A percentile compares a stretch with the other conserved stretches of the same genome.
Evolutionary conservation across 441 rosid genomes (phyloP).

Genomic region (Bocquillonia castaneifolia): DNA sequence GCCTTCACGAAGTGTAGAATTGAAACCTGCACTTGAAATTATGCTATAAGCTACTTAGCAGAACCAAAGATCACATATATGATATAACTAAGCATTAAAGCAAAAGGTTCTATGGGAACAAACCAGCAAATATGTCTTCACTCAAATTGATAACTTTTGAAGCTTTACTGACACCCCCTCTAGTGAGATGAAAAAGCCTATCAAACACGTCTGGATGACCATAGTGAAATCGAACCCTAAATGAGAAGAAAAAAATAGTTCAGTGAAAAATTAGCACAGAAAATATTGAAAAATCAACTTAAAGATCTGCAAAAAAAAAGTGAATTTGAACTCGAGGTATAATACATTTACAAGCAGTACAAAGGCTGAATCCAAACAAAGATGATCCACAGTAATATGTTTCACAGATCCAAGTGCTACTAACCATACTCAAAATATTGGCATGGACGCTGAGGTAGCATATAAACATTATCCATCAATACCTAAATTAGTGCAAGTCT

Average conservation of each 20-base stretch:
- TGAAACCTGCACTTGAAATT: conserved; percentile 62
- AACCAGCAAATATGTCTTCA: conserved; percentile 99
- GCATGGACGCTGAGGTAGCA: background rate
- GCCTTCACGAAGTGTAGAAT: conserved; percentile 98
- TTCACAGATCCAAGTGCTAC: background rate
- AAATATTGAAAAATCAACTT: conserved; percentile 1
- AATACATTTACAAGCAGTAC: background rate
- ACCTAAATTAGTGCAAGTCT: background rate
- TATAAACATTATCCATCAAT: too few relatives aligned
- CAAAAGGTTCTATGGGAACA: conserved; percentile 11
- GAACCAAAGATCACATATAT: conserved; percentile 5
- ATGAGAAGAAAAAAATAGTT: conserved; percentile 18
- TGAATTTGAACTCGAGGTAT: background rate
- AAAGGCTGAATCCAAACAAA: background rate
- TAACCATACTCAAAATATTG: background rate
- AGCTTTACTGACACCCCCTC: conserved; percentile 99
- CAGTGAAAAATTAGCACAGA: conserved; percentile 1
- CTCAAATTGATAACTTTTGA: conserved; percentile 95
- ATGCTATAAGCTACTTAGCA: conserved; percentile 12
- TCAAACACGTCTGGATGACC: conserved; percentile 99
- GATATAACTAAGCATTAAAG: conserved; percentile 6
- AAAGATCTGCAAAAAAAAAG: background rate
- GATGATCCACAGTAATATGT: background rate
- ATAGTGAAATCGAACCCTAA: conserved; percentile 98
- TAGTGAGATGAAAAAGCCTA: conserved; percentile 90